A percentile compares a stretch with the other conserved stretches of the same genome.
phyloP scores from a whole-genome alignment of 768 basidiomycete genomes.

The Boletus bicolor region DNA sequence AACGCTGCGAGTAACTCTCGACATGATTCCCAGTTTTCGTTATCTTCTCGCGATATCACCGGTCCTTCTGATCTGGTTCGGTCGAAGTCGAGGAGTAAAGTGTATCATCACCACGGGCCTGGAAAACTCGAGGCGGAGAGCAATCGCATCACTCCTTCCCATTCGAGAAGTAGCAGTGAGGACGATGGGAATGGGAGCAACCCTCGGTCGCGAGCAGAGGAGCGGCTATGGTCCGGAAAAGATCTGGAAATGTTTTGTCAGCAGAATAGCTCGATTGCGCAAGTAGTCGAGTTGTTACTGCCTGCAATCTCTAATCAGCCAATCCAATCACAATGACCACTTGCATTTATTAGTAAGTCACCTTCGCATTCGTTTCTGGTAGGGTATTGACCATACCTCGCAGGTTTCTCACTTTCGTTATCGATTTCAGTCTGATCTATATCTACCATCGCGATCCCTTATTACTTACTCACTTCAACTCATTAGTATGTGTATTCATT shows the following conservation, averaged over 20 bases:
- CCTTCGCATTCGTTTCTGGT: not conserved
- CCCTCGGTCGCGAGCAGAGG: slow-evolving; percentile 38
- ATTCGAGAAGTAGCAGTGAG: slow-evolving; percentile 30
- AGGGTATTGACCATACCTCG: slow-evolving; percentile 10
- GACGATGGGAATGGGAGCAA: slow-evolving; percentile 32
- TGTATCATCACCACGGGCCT: slow-evolving; percentile 60
- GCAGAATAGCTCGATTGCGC: slow-evolving; percentile 84
- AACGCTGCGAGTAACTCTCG: slow-evolving; percentile 12
- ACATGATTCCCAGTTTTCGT: slow-evolving; percentile 25
- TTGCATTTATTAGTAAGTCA: slow-evolving; percentile 23
- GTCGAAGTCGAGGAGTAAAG: slow-evolving; percentile 68
- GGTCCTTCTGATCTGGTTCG: slow-evolving; percentile 45
- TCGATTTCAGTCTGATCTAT: slow-evolving; percentile 21
- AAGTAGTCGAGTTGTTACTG: slow-evolving; percentile 65
- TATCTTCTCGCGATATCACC: slow-evolving; percentile 22
- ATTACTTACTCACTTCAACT: slow-evolving; percentile 23
- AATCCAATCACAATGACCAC: slow-evolving; percentile 22
- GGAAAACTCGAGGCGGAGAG: slow-evolving; percentile 64
- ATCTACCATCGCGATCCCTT: slow-evolving; percentile 28
- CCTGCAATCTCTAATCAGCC: slow-evolving; percentile 44
- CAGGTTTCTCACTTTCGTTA: slow-evolving; percentile 21
- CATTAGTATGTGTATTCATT: slow-evolving; percentile 31
- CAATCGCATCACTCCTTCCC: slow-evolving; percentile 17
- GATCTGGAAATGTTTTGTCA: slow-evolving; percentile 82
- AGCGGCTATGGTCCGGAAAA: slow-evolving; percentile 69